These are phyloP conservation scores for Starmerella khaoyaiensis DNA, from an alignment of 805 yeast species.

Conservation along the genomic window DNA sequence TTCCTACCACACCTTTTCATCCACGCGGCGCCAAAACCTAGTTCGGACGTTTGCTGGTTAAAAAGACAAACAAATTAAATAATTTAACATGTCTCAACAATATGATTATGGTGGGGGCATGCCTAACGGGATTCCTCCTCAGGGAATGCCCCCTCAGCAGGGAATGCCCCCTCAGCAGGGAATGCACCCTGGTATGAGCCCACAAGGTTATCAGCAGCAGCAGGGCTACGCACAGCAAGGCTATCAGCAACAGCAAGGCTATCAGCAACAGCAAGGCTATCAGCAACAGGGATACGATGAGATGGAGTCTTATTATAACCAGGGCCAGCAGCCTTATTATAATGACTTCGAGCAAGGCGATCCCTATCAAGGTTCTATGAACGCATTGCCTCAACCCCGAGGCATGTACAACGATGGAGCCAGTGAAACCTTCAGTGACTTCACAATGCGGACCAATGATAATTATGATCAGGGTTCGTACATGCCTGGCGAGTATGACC, in stretches of 20 bases:
- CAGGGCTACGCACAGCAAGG: constrained; percentile 10
- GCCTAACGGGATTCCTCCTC: constrained; percentile 10
- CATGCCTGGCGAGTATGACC: constrained; percentile 25
- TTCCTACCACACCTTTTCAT: background rate
- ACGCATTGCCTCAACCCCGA: constrained; percentile 22
- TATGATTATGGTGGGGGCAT: constrained; percentile 16
- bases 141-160: constrained; percentile 11
- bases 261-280: constrained; percentile 15
- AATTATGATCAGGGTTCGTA: constrained; percentile 28
- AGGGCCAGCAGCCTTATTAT: constrained; percentile 21
- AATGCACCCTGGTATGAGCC: constrained; percentile 6
- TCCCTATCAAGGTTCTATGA: constrained; percentile 13
- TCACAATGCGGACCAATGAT: constrained; percentile 33
- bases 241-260: constrained; percentile 18
- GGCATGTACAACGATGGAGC: constrained; percentile 27
- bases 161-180: constrained; percentile 7
- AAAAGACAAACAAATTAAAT: background rate
- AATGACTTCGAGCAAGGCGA: constrained; percentile 30
- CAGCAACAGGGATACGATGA: constrained; percentile 31
- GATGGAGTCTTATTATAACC: constrained; percentile 20
- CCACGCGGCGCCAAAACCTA: background rate
- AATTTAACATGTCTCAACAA: constrained; percentile 17
- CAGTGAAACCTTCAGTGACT: constrained; percentile 32
- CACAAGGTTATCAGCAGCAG: constrained; percentile 4
- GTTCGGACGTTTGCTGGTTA: background rate